Evolutionary conservation across 306 rosid species (phyloP).

Genomic region (Pyrus betulifolia): DNA sequence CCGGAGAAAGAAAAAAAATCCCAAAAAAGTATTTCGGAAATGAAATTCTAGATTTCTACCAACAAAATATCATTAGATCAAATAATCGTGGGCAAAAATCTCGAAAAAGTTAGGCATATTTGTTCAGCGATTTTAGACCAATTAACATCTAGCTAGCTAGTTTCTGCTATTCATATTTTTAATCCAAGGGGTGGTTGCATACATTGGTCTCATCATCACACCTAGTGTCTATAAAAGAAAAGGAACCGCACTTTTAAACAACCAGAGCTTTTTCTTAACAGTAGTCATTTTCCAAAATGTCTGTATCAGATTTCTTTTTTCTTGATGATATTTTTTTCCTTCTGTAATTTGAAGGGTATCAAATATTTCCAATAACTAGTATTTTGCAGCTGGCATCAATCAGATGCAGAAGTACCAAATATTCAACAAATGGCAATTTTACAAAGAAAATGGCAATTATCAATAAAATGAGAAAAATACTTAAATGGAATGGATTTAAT

Average conservation of each 20-base stretch:
- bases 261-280: conserved; percentile 8
- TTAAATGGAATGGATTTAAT: conserved; percentile 15
- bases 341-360: conserved; percentile 17
- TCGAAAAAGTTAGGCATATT: background rate
- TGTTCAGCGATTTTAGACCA: background rate
- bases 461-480: conserved; percentile 15
- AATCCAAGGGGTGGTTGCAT: background rate
- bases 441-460: conserved; percentile 21
- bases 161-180: background rate
- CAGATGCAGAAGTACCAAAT: conserved; percentile 20
- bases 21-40: background rate
- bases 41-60: background rate
- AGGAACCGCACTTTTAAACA: background rate
- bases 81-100: background rate
- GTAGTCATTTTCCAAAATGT: conserved; percentile 45
- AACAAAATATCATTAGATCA: background rate
- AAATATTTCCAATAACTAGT: conserved; percentile 37
- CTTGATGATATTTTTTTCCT: background rate
- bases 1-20: background rate
- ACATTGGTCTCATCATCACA: background rate
- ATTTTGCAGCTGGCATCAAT: conserved; percentile 57
- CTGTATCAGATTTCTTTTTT: background rate
- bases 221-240: background rate
- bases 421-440: conserved; percentile 43
- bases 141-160: background rate